Percentiles rank a stretch among this genome's conserved stretches.
phyloP scores from a whole-genome alignment of 1,139 yeast genomes.

The Saccharomyces hybrid region DNA sequence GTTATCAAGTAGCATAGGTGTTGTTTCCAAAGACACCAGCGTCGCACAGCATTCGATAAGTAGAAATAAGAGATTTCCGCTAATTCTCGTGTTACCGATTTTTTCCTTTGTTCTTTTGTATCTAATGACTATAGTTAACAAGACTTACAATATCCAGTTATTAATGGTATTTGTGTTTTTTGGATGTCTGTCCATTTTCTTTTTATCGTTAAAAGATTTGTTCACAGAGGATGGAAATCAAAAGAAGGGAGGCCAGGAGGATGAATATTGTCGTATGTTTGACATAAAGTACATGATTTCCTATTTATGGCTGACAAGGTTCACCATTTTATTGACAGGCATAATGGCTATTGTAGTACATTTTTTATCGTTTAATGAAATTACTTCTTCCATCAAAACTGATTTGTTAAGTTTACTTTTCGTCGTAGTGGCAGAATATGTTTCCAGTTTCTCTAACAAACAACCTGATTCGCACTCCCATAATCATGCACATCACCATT shows the following conservation, averaged over 20 bases:
- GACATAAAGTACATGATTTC: slow-evolving; percentile 5
- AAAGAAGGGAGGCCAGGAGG: slow-evolving; percentile 12
- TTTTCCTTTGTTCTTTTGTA: slow-evolving; percentile 7
- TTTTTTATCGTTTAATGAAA: slow-evolving; percentile 29
- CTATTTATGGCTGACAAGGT: slow-evolving; percentile 21
- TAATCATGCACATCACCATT: slow-evolving; percentile 6
- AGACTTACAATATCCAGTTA: slow-evolving; percentile 15
- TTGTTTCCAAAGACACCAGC: neutral
- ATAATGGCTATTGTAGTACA: slow-evolving; percentile 31
- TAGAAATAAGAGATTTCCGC: neutral
- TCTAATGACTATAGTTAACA: slow-evolving; percentile 5
- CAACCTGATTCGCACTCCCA: slow-evolving; percentile 6
- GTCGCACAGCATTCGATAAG: neutral
- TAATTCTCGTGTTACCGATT: neutral
- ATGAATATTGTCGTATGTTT: neutral
- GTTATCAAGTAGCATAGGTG: neutral
- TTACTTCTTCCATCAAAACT: slow-evolving; percentile 11
- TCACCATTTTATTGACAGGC: slow-evolving; percentile 18
- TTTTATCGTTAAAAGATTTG: slow-evolving; percentile 26
- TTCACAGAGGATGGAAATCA: slow-evolving; percentile 12
- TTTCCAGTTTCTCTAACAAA: slow-evolving; percentile 2
- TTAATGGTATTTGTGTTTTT: slow-evolving; percentile 22
- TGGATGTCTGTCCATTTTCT: slow-evolving; percentile 23
- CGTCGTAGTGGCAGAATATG: slow-evolving; percentile 13
- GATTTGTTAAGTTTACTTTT: slow-evolving; percentile 17